These are phyloP conservation scores for Pichia californica DNA, from an alignment of 805 yeast genomes.

Conservation along the genomic window DNA sequence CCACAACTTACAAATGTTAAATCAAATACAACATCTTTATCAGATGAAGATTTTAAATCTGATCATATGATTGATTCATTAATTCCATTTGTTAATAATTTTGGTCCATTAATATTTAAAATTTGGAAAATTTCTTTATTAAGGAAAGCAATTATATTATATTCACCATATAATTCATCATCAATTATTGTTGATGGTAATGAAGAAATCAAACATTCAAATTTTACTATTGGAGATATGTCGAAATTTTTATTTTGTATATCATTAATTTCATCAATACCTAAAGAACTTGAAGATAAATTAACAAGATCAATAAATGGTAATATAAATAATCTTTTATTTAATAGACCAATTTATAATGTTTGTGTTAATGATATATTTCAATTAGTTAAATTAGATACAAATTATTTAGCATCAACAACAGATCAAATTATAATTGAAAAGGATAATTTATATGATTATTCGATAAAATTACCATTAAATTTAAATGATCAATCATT, in stretches of 20 bases:
- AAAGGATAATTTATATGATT: slow-evolving; percentile 46
- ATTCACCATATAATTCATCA: slow-evolving; percentile 23
- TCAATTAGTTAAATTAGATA: slow-evolving; percentile 23
- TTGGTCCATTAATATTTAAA: slow-evolving; percentile 63
- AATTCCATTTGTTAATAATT: slow-evolving; percentile 37
- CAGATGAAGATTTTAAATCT: slow-evolving; percentile 16
- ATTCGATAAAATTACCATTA: slow-evolving; percentile 27
- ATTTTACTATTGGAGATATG: slow-evolving; percentile 27
- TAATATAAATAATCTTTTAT: slow-evolving; percentile 21
- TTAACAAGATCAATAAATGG: slow-evolving; percentile 24
- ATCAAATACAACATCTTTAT: slow-evolving; percentile 3
- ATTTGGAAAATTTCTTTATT: slow-evolving; percentile 58
- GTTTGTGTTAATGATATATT: slow-evolving; percentile 54
- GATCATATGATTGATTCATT: slow-evolving; percentile 43
- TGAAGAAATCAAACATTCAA: slow-evolving; percentile 5
- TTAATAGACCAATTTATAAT: slow-evolving; percentile 50
- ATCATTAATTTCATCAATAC: slow-evolving; percentile 56
- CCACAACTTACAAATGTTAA: neutral
- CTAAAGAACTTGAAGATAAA: slow-evolving; percentile 39
- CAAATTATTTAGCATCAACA: slow-evolving; percentile 53
- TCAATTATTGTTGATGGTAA: slow-evolving; percentile 14
- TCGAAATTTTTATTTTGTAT: slow-evolving; percentile 53
- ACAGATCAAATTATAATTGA: slow-evolving; percentile 59
- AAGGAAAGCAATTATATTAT: slow-evolving; percentile 49
- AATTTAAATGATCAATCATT: slow-evolving; percentile 10